Conservation (phyloP, 768 basidiomycete species). For the Leccinum uliginosum region DNA sequence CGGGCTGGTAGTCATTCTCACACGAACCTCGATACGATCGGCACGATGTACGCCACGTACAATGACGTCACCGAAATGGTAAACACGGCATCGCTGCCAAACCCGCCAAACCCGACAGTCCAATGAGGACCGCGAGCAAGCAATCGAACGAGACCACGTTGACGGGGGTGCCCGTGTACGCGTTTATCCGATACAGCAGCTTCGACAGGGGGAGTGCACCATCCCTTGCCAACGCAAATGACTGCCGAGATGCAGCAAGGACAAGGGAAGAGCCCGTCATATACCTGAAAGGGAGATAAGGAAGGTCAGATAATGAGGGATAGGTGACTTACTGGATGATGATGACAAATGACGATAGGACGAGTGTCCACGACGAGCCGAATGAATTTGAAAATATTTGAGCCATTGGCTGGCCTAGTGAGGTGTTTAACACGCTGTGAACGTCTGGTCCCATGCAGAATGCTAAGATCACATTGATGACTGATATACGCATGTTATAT, state of each 20-base stretch:
- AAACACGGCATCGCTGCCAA: conserved; percentile 52
- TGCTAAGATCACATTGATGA: conserved; percentile 48
- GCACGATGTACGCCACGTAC: conserved; percentile 42
- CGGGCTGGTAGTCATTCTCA: conserved; percentile 44
- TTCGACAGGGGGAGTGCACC: conserved; percentile 55
- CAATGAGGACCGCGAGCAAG: conserved; percentile 39
- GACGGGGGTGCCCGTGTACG: conserved; percentile 54
- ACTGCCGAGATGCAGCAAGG: conserved; percentile 48
- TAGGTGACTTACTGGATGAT: conserved; percentile 35
- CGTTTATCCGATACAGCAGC: conserved; percentile 46
- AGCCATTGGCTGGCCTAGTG: conserved; percentile 36
- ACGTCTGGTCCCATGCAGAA: conserved; percentile 55
- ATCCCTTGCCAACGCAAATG: conserved; percentile 54
- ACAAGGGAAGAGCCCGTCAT: conserved; percentile 44
- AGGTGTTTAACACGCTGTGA: conserved; percentile 30
- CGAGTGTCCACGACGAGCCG: conserved; percentile 39
- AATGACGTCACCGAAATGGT: conserved; percentile 40
- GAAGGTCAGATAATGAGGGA: background rate
- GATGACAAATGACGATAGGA: conserved; percentile 50
- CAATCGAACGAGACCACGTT: conserved; percentile 54
- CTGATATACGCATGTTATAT: conserved; percentile 25
- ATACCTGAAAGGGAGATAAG: conserved; percentile 25
- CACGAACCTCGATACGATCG: conserved; percentile 44
- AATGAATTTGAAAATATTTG: conserved; percentile 37
- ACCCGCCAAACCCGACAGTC: conserved; percentile 50